Conservation (phyloP, 2,329 filamentous ascomycete genomes). For the Juglanconis sp. region DNA sequence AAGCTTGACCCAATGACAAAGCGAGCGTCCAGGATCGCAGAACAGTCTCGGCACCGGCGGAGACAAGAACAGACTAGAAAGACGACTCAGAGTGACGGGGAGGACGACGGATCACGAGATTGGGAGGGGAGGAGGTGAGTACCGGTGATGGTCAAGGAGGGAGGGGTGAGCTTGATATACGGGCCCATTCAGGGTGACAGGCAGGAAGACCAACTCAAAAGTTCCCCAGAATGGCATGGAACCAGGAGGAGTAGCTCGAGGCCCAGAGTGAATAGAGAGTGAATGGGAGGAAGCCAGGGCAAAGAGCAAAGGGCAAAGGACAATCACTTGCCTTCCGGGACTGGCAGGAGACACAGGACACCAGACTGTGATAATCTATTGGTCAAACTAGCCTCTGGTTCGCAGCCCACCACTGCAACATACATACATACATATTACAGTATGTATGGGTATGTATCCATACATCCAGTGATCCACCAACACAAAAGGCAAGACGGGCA, state of each 20-base stretch:
- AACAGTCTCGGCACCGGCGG: not conserved
- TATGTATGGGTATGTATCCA: no score
- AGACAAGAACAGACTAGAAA: not conserved
- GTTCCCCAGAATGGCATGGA: conserved; percentile 8
- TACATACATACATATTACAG: no score
- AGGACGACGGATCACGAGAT: not conserved
- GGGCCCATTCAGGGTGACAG: not conserved
- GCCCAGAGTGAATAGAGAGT: not conserved
- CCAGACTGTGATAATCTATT: no score
- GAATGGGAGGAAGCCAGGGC: not conserved
- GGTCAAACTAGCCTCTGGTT: no score
- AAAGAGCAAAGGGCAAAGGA: no score
- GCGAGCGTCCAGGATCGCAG: conserved; percentile 10
- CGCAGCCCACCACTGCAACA: no score
- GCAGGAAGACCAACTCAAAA: not conserved
- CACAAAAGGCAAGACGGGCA: not conserved
- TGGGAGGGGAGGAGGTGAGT: not conserved
- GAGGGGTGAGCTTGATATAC: conserved; percentile 13
- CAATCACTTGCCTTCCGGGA: no score
- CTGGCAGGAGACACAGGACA: no score
- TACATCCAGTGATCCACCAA: not conserved
- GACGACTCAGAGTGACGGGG: not conserved
- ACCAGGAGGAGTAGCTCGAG: not conserved
- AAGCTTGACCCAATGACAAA: conserved; percentile 12
- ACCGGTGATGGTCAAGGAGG: not conserved